These are phyloP conservation scores for Penicillium sclerotiorum DNA, from an alignment of 2,329 filamentous ascomycete species.

Conservation along the genomic window DNA sequence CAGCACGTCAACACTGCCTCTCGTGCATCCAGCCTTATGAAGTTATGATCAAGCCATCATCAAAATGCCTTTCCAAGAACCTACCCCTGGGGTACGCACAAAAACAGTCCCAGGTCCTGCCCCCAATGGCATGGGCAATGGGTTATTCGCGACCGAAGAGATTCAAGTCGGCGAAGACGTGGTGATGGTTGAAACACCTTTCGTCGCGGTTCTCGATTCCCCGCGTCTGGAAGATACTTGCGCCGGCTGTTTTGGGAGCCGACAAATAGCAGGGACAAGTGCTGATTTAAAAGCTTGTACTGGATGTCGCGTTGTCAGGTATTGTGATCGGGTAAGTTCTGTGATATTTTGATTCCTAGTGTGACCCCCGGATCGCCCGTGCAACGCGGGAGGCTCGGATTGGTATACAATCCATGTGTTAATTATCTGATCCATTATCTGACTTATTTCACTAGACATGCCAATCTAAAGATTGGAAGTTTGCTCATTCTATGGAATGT, in stretches of 20 bases:
- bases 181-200: slow-evolving; percentile 52
- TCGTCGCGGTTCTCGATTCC: slow-evolving; percentile 58
- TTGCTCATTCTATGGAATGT: slow-evolving; percentile 63
- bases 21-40: not conserved
- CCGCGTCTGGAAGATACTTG: slow-evolving; percentile 57
- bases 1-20: not conserved
- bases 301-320: slow-evolving; percentile 60
- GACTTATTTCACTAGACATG: slow-evolving; percentile 50
- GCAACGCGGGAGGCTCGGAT: no score
- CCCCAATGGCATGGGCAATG: slow-evolving; percentile 49
- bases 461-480: slow-evolving; percentile 62
- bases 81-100: slow-evolving; percentile 22
- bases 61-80: slow-evolving; percentile 21
- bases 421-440: not conserved
- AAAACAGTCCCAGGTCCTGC: slow-evolving; percentile 29
- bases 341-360: not conserved
- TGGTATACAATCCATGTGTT: not conserved
- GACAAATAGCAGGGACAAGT: slow-evolving; percentile 24
- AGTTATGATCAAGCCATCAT: not conserved
- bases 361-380: not conserved
- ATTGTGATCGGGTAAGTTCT: slow-evolving; percentile 60
- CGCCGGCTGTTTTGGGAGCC: slow-evolving; percentile 57
- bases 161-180: slow-evolving; percentile 54
- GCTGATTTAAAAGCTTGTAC: slow-evolving; percentile 56
- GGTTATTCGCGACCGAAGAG: slow-evolving; percentile 57